Evolutionary conservation across 1,284 basidiomycete genomes (phyloP).

Genomic region (Cryptococcus amylolentus): DNA sequence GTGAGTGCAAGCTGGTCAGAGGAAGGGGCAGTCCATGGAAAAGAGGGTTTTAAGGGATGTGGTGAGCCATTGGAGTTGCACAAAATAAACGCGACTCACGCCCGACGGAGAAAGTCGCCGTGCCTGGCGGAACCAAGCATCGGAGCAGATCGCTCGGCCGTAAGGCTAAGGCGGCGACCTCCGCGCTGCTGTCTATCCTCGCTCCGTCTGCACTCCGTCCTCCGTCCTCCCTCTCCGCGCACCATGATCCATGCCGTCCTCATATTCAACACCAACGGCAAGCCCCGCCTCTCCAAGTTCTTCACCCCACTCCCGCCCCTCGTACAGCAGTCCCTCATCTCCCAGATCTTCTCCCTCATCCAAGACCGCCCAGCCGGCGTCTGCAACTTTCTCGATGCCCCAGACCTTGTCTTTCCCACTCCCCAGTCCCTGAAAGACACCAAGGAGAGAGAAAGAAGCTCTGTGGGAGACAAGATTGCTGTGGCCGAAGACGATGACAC

Average conservation of each 20-base stretch:
- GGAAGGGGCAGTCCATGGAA: background rate
- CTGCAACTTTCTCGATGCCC: slow-evolving; percentile 92
- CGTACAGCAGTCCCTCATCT: slow-evolving; percentile 62
- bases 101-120: no score
- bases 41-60: no score
- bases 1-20: background rate
- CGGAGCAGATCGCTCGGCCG: no score
- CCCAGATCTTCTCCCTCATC: slow-evolving; percentile 80
- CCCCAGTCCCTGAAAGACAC: slow-evolving; percentile 14
- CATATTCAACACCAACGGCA: slow-evolving; percentile 64
- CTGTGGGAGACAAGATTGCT: slow-evolving; percentile 16
- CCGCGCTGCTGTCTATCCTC: no score
- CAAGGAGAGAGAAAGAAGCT: slow-evolving; percentile 7
- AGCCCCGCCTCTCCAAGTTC: slow-evolving; percentile 92
- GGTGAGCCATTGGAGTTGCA: no score
- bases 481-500: slow-evolving; percentile 46
- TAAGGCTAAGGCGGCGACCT: no score
- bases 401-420: slow-evolving; percentile 60
- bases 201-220: no score
- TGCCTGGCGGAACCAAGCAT: no score
- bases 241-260: slow-evolving; percentile 83
- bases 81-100: no score
- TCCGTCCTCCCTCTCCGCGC: no score
- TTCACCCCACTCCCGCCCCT: slow-evolving; percentile 80
- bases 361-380: slow-evolving; percentile 68